A percentile compares a stretch with the other conserved stretches of the same genome.
Evolutionary conservation across 805 yeast genomes (phyloP).

Genomic region (Wickerhamiella occidentalis): DNA sequence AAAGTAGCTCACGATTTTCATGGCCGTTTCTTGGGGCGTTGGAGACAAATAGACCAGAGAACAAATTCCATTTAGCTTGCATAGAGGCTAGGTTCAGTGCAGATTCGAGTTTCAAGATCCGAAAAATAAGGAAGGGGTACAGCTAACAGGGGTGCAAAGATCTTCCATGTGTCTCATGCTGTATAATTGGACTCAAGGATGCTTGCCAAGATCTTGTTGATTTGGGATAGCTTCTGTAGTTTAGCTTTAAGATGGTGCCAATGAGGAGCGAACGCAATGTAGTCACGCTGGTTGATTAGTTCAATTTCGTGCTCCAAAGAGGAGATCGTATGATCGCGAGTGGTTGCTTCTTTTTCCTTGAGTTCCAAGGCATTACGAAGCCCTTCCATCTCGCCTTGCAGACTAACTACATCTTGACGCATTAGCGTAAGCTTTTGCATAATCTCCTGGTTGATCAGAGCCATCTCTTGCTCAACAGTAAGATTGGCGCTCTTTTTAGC

Average conservation of each 20-base stretch:
- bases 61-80: not conserved
- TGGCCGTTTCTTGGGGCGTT: not conserved
- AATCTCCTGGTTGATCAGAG: not conserved
- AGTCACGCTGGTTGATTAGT: not conserved
- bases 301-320: not conserved
- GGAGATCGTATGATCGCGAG: not conserved
- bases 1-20: too few species aligned
- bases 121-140: not conserved
- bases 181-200: not conserved
- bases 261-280: not conserved
- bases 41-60: too few species aligned
- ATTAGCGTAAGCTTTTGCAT: slow-evolving; percentile 4
- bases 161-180: not conserved
- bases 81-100: not conserved
- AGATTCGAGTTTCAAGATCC: not conserved
- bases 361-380: not conserved
- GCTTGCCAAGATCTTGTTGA: not conserved
- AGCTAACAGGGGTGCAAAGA: not conserved
- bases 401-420: slow-evolving; percentile 1
- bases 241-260: not conserved
- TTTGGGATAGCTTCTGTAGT: not conserved
- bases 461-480: not conserved
- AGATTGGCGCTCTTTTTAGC: not conserved
- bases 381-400: not conserved
- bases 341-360: not conserved